Evolutionary conservation across 306 rosid genomes (phyloP).

Genomic region (Cajanus cajan): DNA sequence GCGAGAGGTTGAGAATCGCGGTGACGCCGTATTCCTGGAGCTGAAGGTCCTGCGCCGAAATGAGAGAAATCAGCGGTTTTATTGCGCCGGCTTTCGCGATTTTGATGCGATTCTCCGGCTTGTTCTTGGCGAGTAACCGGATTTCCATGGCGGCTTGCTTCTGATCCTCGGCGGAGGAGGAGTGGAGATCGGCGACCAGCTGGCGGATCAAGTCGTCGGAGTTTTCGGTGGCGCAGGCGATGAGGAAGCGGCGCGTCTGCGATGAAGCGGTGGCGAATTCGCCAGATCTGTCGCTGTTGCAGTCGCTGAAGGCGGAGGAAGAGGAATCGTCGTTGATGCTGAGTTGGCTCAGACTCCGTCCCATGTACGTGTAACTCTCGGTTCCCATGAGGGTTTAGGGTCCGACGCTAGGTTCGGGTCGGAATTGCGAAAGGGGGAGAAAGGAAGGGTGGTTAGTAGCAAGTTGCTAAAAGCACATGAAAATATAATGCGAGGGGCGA

Average conservation of each 20-base stretch:
- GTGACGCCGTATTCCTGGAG: slow-evolving; percentile 96
- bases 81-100: slow-evolving; percentile 81
- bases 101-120: slow-evolving; percentile 73
- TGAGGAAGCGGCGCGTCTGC: slow-evolving; percentile 55
- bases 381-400: slow-evolving; percentile 45
- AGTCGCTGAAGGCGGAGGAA: slow-evolving; percentile 89
- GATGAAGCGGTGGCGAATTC: slow-evolving; percentile 73
- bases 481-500: not conserved
- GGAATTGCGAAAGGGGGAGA: not conserved
- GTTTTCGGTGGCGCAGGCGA: slow-evolving; percentile 74
- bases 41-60: slow-evolving; percentile 70
- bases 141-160: slow-evolving; percentile 96
- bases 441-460: not conserved
- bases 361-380: slow-evolving; percentile 54
- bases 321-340: slow-evolving; percentile 58
- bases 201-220: slow-evolving; percentile 77
- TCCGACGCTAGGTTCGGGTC: not conserved
- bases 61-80: slow-evolving; percentile 67
- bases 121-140: slow-evolving; percentile 87
- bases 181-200: slow-evolving; percentile 66
- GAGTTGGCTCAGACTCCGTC: slow-evolving; percentile 55
- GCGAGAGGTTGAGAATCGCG: slow-evolving; percentile 83
- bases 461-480: not conserved
- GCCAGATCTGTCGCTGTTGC: slow-evolving; percentile 94
- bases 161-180: slow-evolving; percentile 73